A percentile compares a stretch with the other conserved stretches of the same genome.
Conservation (phyloP, 2,329 filamentous ascomycete genomes). For the Diaporthe amygdali region DNA sequence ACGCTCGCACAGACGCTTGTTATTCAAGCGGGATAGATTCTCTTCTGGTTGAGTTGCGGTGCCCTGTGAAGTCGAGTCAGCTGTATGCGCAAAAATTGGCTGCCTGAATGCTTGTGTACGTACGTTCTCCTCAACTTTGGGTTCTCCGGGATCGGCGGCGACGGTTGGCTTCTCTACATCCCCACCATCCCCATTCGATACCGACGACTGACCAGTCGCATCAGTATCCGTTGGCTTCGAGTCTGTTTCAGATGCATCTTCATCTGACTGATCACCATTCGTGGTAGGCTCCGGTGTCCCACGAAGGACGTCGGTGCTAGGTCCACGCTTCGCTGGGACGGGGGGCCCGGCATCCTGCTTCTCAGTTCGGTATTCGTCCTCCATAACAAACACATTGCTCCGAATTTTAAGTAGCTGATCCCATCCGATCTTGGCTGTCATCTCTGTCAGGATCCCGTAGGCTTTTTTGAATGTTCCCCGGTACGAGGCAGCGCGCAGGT, state of each 20-base stretch:
- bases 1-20: slow-evolving; percentile 94
- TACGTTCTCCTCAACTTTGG: slow-evolving; percentile 79
- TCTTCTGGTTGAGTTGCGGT: slow-evolving; percentile 64
- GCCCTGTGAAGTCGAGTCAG: slow-evolving; percentile 47
- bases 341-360: slow-evolving; percentile 66
- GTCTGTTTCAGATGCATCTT: slow-evolving; percentile 34
- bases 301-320: slow-evolving; percentile 80
- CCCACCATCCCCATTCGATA: slow-evolving; percentile 43
- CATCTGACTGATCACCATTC: slow-evolving; percentile 47
- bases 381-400: slow-evolving; percentile 99
- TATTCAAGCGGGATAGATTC: slow-evolving; percentile 88
- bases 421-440: slow-evolving; percentile 97
- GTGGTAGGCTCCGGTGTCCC: slow-evolving; percentile 68
- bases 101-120: slow-evolving; percentile 33
- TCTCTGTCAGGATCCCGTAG: slow-evolving; percentile 91
- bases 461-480: slow-evolving; percentile 96
- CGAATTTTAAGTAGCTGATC: slow-evolving; percentile 93
- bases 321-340: slow-evolving; percentile 64
- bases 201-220: slow-evolving; percentile 34
- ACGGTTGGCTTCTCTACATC: slow-evolving; percentile 79
- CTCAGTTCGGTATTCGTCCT: slow-evolving; percentile 95
- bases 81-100: slow-evolving; percentile 29
- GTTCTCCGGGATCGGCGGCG: slow-evolving; percentile 76
- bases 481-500: slow-evolving; percentile 86
- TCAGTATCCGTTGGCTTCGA: slow-evolving; percentile 30